A percentile compares a stretch with the other conserved stretches of the same genome.
These are phyloP conservation scores for Fusarium sp. DNA, from an alignment of 2,329 filamentous ascomycete genomes.

Conservation along the genomic window DNA sequence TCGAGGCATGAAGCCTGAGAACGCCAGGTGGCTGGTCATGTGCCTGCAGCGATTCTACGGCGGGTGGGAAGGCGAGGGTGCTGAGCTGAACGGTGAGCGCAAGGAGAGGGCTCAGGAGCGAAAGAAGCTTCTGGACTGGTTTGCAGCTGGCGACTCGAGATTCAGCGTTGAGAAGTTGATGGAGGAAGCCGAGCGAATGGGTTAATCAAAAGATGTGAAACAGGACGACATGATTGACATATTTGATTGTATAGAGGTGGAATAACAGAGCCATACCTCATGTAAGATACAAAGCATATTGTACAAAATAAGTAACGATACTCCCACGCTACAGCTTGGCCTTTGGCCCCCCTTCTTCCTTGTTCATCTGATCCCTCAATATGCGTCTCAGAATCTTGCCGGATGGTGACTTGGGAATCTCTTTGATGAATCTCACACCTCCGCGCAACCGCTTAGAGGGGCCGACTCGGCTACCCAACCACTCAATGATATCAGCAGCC, in stretches of 20 bases:
- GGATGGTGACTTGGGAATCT: slow-evolving; percentile 76
- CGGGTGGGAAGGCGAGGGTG: slow-evolving; percentile 64
- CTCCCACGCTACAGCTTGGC: slow-evolving; percentile 51
- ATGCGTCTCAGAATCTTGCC: slow-evolving; percentile 63
- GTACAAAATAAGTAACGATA: slow-evolving; percentile 9
- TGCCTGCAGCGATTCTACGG: slow-evolving; percentile 96
- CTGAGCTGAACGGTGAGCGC: slow-evolving; percentile 52
- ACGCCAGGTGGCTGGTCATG: slow-evolving; percentile 92
- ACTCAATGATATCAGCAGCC: slow-evolving; percentile 51
- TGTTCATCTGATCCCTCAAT: slow-evolving; percentile 59
- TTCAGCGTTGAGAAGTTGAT: slow-evolving; percentile 89
- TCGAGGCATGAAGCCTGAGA: slow-evolving; percentile 79
- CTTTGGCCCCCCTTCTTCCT: slow-evolving; percentile 45
- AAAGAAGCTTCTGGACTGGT: slow-evolving; percentile 81
- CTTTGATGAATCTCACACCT: slow-evolving; percentile 75
- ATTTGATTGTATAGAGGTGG: not conserved
- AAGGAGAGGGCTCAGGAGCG: slow-evolving; percentile 72
- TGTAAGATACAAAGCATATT: slow-evolving; percentile 30
- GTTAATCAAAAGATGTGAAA: slow-evolving; percentile 47
- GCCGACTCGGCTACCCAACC: slow-evolving; percentile 69
- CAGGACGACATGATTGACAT: not conserved
- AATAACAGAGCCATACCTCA: slow-evolving; percentile 3
- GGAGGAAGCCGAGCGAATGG: slow-evolving; percentile 88
- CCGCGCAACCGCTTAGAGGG: slow-evolving; percentile 77
- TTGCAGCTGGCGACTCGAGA: slow-evolving; percentile 78